Evolutionary conservation across 768 basidiomycete species (phyloP), one percentile per base, ranked within the genome.

Genomic region (Hypholoma fasciculare): DNA sequence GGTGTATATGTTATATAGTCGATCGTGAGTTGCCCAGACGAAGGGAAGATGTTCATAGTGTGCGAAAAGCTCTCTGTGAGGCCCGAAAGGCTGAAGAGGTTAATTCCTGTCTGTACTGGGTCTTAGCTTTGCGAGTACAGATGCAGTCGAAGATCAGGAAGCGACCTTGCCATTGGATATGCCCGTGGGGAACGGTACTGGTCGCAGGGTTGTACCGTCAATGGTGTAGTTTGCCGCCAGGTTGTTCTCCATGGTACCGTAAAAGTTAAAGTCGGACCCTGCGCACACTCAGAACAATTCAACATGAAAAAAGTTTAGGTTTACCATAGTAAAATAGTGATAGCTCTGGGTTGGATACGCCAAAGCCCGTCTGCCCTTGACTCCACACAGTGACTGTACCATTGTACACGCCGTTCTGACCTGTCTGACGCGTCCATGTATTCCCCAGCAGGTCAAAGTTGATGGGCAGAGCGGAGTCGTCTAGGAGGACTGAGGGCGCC

Each of bases 251-350:
- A 50, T 43, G 7, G 56, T 56, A 6, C 61, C 61, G 39, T 62
- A 62, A 19, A 62, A 17, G 7, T 46, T 49, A 36, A 62, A 34
- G 17, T 59, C 61, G n/a, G 57, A 56, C 16, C 61, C 61, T 62
- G 26, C 13, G 2, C 17, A 20, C 11, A 14, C n/a, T 44, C 12
- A 34, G 9, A 23, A 44, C 3, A 36, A 30, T n/a, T 12, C 4
- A n/a, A 19, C 3, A 17, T 3, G 27, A 19, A 34, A 17, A 16
- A 54, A 46, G 9, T 7, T 12, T 3, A 13, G 12, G 44, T 43
- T 46, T 36, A 54, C 54, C 54, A 44, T 46, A 54, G 54, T 42
- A 54, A 11, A 37, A 54, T 17, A 54, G 19, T 9, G 16, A 26
- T 34, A 54, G 34, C 34, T 46, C 30, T 3, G 54, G 27, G 12